Evolutionary conservation across 495 filamentous ascomycete species (phyloP).

Genomic region (Xylaria scruposa): DNA sequence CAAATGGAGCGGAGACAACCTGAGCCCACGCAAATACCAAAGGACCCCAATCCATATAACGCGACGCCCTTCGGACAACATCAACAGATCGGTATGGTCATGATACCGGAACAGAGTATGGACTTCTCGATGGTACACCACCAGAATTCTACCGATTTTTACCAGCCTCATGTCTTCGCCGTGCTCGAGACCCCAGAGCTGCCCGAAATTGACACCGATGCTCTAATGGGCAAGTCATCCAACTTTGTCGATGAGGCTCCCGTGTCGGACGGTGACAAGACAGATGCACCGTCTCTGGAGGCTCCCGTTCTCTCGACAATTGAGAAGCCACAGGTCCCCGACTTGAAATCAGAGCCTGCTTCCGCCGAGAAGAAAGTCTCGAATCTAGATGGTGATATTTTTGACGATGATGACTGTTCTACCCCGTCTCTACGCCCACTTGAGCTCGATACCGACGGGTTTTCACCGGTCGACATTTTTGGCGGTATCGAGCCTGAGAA

Average conservation of each 20-base stretch:
- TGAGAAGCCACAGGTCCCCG: constrained; percentile 37
- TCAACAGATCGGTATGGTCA: constrained; percentile 70
- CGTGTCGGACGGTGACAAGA: constrained; percentile 59
- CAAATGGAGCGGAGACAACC: constrained; percentile 48
- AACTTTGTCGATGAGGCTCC: constrained; percentile 51
- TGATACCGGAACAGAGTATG: constrained; percentile 76
- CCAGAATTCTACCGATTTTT: constrained; percentile 58
- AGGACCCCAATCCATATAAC: constrained; percentile 69
- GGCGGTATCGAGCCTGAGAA: constrained; percentile 65
- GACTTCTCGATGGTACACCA: constrained; percentile 66
- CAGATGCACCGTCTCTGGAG: constrained; percentile 53
- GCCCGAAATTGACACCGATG: constrained; percentile 65
- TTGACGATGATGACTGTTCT: constrained; percentile 50
- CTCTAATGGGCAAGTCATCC: constrained; percentile 71
- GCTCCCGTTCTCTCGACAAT: constrained; percentile 39
- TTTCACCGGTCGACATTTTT: constrained; percentile 54
- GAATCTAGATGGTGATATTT: constrained; percentile 39
- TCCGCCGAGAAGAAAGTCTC: constrained; percentile 48
- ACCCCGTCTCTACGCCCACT: constrained; percentile 29
- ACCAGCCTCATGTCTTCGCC: constrained; percentile 79
- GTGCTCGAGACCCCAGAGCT: constrained; percentile 77
- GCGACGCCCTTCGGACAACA: constrained; percentile 57
- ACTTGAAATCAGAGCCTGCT: constrained; percentile 50
- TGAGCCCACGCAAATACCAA: constrained; percentile 58
- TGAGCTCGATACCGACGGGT: constrained; percentile 44